Evolutionary conservation across 2,329 filamentous ascomycete species (phyloP), one percentile per base, ranked within the genome.

Genomic region (Ascochyta clinopodiicola): DNA sequence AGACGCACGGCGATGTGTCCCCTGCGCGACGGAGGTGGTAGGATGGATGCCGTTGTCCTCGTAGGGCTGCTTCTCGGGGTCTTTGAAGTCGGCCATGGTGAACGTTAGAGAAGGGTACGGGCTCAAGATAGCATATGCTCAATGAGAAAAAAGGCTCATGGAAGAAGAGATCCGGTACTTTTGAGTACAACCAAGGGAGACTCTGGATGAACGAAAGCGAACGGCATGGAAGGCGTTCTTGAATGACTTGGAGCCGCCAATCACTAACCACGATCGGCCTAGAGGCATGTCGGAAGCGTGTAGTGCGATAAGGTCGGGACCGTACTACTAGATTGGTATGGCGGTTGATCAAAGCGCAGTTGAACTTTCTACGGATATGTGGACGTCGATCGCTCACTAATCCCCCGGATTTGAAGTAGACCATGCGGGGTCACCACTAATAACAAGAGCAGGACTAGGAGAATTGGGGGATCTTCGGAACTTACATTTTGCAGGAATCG

Each of bases 21-120:
- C 53, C 12, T 51, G 40, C 8, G 44, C 42, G 22, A 56, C 31
- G 7, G 53, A 56, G 12, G 53, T 44, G 17, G 47, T 47, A 13
- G 43, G 43, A 12, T 47, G 42, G 8, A 56, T 22, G n/a, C 27
- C 47, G 22, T 56, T 42, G 24, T 38, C 47, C 9, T 47, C 36
- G 17, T 51, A 43, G 15, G 5, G 6, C 17, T 43, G 17, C 38
- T 56, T 56, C 25, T 56, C 53, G 2, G 53, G 31, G 25, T 56
- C 53, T 31, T 51, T 56, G 32, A 37, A 56, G 10, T 56, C 53
- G 38, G 43, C 19, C 53, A 56, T 56, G 21, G 43, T 39, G 46
- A 6, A 47, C 1, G 3, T 12, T 13, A 10, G 22, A 24, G 22
- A 24, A 24, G 4, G 22, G 6, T 6, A 24, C 4, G 22, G 4